Evolutionary conservation across 2,329 filamentous ascomycete genomes (phyloP).

Genomic region (Alternaria atra): DNA sequence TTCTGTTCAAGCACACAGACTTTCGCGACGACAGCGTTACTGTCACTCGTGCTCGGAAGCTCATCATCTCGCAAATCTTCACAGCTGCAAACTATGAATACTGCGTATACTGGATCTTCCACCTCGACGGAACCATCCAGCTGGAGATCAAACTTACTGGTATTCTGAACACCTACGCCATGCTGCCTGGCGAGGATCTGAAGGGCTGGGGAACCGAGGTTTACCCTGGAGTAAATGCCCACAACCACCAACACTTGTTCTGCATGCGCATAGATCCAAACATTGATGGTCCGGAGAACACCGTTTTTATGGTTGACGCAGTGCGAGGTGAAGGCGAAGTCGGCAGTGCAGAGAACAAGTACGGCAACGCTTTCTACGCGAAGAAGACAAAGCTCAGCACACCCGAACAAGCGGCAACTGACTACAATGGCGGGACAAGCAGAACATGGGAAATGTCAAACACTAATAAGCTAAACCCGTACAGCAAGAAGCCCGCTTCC

Average conservation of each 20-base stretch:
- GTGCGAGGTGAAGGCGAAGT: constrained; percentile 74
- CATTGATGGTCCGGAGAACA: constrained; percentile 85
- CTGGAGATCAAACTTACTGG: constrained; percentile 90
- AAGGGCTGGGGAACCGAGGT: constrained; percentile 92
- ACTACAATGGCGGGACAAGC: constrained; percentile 81
- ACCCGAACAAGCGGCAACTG: constrained; percentile 72
- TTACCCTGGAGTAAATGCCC: constrained; percentile 88
- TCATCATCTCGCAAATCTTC: constrained; percentile 90
- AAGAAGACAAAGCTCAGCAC: constrained; percentile 83
- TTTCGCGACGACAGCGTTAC: constrained; percentile 90
- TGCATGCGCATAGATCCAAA: constrained; percentile 88
- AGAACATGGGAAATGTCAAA: constrained; percentile 93
- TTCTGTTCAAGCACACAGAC: constrained; percentile 93
- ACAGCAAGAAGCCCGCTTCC: constrained; percentile 82
- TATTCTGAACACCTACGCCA: constrained; percentile 89
- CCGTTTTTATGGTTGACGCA: constrained; percentile 84
- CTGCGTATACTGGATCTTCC: constrained; percentile 86
- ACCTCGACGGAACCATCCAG: constrained; percentile 91
- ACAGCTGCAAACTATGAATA: constrained; percentile 98
- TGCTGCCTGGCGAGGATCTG: constrained; percentile 81
- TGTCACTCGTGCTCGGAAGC: constrained; percentile 84
- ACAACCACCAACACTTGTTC: constrained; percentile 97
- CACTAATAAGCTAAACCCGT: constrained; percentile 81
- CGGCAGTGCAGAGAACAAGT: constrained; percentile 82
- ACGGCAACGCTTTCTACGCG: constrained; percentile 90